Base-by-base conservation (phyloP, 1,139 yeast species). In the Saccharomycopsis crataegensis region DNA sequence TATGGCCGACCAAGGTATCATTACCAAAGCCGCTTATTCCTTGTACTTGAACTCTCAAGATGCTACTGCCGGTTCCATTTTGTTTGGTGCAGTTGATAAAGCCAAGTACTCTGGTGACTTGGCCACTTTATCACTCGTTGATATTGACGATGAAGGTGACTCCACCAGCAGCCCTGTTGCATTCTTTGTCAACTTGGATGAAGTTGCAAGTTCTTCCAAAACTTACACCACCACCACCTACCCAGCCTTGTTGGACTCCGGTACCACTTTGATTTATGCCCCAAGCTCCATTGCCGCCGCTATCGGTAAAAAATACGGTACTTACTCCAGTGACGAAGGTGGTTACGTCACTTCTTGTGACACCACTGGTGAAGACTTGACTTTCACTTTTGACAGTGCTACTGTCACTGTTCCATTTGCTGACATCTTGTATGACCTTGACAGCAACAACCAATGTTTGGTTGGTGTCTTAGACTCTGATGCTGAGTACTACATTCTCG, bases 11-110 rank as follows among this genome's bases (percentile, higher is more conserved):
- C 1, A 67, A 79, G 58, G 66, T 59, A 40, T 56, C 59, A 1
- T 48, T 62, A 31, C 61, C 62, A 8, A 59, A 53, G 69, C 65
- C 43, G 74, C 79, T 12, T 82, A 78, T 64, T 79, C 86, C 6
- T 68, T 83, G 49, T 81, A 76, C 66, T 71, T 82, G 58, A 72
- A 75, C 56, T 68, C 71, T 28, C 57, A 66, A 7, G 69, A 70
- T 17, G 66, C 78, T 7, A 61, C 64, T n/a, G 54, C 64, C 2
- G 86, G 86, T 4, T 62, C 71, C n/a, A 65, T 82, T 46, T 68
- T 80, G 45, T 81, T 82, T 63, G 86, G 86, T 4, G 86, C 79
- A 37, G 67, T 79, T 51, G 86, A 82, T 62, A 69, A 71, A 41
- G 75, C 79, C 41, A 81, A 80, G 65, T 75, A 70, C 57, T 58